Evolutionary conservation across 2,329 filamentous ascomycete genomes (phyloP).

Genomic region (Cladosporium sp.): DNA sequence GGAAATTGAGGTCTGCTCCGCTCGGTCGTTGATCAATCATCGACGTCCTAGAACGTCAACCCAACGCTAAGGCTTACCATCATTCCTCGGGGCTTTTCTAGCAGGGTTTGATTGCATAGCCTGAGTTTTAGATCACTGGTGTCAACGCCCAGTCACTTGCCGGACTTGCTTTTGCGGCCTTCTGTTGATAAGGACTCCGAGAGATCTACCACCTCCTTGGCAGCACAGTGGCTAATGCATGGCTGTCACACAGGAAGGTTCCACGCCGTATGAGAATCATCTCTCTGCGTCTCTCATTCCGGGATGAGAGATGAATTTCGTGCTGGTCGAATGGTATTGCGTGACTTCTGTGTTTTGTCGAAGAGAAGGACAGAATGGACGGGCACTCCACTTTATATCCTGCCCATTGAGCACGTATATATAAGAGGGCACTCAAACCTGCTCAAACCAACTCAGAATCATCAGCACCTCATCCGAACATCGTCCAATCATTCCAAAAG

Average conservation of each 20-base stretch:
- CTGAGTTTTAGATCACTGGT: not conserved
- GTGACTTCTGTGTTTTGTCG: not conserved
- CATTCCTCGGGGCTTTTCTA: not conserved
- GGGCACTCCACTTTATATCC: not conserved
- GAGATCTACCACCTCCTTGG: not conserved
- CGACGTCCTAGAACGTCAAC: not conserved
- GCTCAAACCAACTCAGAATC: slow-evolving; percentile 7
- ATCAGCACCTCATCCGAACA: slow-evolving; percentile 3
- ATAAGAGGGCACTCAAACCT: slow-evolving; percentile 8
- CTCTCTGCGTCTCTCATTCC: not conserved
- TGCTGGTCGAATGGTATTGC: not conserved
- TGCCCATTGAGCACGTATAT: not conserved
- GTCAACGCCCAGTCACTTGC: not conserved
- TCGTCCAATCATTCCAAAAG: slow-evolving; percentile 14
- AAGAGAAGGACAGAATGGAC: not conserved
- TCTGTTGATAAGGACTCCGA: not conserved
- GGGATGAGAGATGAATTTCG: not conserved
- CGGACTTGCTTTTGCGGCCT: not conserved
- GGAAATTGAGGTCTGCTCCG: not conserved
- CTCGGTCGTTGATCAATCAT: not conserved
- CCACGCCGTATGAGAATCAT: not conserved
- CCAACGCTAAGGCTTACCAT: not conserved
- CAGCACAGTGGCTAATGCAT: not conserved
- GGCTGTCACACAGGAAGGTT: not conserved
- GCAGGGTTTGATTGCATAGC: not conserved